A percentile compares a stretch with the other conserved stretches of the same genome.
These are phyloP conservation scores for Cladophialophora immunda DNA, from an alignment of 2,329 filamentous ascomycete species.

Conservation along the genomic window DNA sequence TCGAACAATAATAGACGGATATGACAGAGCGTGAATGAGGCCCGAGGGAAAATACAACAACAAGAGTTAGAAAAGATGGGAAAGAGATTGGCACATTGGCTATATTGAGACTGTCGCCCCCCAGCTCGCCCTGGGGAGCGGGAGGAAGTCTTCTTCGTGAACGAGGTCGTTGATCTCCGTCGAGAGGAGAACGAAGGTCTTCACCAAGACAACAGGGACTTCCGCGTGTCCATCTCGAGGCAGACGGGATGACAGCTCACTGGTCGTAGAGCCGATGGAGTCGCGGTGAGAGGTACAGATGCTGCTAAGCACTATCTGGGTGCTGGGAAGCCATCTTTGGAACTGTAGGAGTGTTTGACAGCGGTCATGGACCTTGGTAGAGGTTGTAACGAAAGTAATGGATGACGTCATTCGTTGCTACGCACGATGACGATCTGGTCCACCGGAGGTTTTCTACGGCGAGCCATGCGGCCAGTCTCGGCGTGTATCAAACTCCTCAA, in stretches of 20 bases:
- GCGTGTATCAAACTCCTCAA: background rate
- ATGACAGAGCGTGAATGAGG: background rate
- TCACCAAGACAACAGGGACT: background rate
- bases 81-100: background rate
- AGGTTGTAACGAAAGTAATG: no score
- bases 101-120: background rate
- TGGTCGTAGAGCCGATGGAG: background rate
- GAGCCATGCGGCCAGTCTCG: background rate
- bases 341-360: background rate
- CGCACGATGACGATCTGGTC: background rate
- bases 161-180: slow-evolving; percentile 32
- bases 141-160: background rate
- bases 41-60: background rate
- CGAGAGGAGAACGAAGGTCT: background rate
- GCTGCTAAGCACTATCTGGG: background rate
- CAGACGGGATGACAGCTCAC: background rate
- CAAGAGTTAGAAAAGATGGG: background rate
- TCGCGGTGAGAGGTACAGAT: background rate
- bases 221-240: background rate
- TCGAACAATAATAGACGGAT: background rate
- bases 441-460: background rate
- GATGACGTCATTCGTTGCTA: background rate
- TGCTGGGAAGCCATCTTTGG: background rate
- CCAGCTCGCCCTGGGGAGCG: no score
- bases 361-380: no score